Base-by-base conservation (phyloP, 768 basidiomycete species). In the Pleurotus giganteus region DNA sequence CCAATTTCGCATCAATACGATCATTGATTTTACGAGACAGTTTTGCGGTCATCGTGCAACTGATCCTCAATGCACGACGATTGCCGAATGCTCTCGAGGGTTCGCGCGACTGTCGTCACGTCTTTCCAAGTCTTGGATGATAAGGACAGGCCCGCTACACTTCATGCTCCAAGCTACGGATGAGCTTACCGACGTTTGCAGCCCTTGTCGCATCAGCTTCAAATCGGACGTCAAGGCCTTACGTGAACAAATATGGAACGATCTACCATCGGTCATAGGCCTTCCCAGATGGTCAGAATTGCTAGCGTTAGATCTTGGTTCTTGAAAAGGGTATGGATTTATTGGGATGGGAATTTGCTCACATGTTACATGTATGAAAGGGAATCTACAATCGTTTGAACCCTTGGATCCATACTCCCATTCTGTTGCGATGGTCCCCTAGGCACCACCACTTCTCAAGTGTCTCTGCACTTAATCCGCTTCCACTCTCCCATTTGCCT, bases 381-480 rank as follows among this genome's bases (percentile, higher is more conserved):
- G n/a, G 19, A 13, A 19, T 21, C 23, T 24, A 51, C 23, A 32
- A 51, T 28, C 49, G 5, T 51, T 51, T 37, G n/a, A 51, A 34
- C 19, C 92, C 91, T 67, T 91, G 90, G 2, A 94, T 78, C 89
- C 91, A 96, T 68, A 93, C 76, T 2, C 69, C 74, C 1, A 55
- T 62, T 17, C 90, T 78, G 69, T 94, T 94, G 47, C 79, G 75
- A 4, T 63, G 63, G 63, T 90, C 85, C 0, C 93, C 93, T 37
- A 88, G 65, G 61, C 89, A 90, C 91, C 91, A 95, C 94, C 94
- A 94, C 64, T 88, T 91, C 68, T 95, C 94, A 21, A 94, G 60
- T 69, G 82, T 72, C 47, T 86, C 87, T 39, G 73, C 63, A 5
- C 69, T 69, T 51, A 78, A 47, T 46, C 52, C 54, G 47, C 32